Evolutionary conservation across 768 basidiomycete genomes (phyloP).

Genomic region (Collybiopsis luxurians): DNA sequence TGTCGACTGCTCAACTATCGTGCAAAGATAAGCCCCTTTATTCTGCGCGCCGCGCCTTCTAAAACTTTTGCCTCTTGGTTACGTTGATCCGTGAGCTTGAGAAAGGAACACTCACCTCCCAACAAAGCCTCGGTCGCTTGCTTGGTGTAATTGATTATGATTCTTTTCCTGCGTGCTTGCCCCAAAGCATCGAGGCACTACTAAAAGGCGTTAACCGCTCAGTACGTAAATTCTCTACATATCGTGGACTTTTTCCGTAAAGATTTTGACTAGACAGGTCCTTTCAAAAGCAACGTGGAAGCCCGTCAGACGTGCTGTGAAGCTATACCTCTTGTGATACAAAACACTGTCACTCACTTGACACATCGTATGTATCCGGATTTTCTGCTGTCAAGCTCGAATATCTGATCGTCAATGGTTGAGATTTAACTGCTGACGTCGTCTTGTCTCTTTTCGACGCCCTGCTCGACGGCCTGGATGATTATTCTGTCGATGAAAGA

Average conservation of each 20-base stretch:
- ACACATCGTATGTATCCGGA: constrained; percentile 34
- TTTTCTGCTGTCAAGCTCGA: constrained; percentile 9
- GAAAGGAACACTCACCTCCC: constrained; percentile 47
- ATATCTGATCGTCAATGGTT: constrained; percentile 2
- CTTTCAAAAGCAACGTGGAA: constrained; percentile 43
- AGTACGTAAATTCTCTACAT: constrained; percentile 33
- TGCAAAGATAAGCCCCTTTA: constrained; percentile 68
- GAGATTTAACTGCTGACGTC: constrained; percentile 48
- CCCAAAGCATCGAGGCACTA: constrained; percentile 55
- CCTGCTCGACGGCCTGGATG: constrained; percentile 70
- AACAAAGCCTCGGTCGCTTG: constrained; percentile 72
- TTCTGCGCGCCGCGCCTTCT: constrained; percentile 12
- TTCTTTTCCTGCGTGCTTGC: constrained; percentile 48
- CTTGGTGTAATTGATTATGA: constrained; percentile 70
- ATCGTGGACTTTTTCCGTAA: constrained; percentile 15
- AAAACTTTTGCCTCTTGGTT: constrained; percentile 10
- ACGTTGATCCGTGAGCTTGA: constrained; percentile 68
- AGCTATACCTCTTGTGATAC: constrained; percentile 39
- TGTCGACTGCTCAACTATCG: constrained; percentile 57
- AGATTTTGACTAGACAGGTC: constrained; percentile 16
- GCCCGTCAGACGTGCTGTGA: constrained; percentile 51
- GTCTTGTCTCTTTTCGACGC: constrained; percentile 51
- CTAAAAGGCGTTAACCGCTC: constrained; percentile 54
- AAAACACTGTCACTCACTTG: constrained; percentile 37
- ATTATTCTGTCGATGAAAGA: constrained; percentile 92